These are phyloP conservation scores for Cercospora beticola DNA, from an alignment of 2,329 filamentous ascomycete species.

Conservation along the genomic window DNA sequence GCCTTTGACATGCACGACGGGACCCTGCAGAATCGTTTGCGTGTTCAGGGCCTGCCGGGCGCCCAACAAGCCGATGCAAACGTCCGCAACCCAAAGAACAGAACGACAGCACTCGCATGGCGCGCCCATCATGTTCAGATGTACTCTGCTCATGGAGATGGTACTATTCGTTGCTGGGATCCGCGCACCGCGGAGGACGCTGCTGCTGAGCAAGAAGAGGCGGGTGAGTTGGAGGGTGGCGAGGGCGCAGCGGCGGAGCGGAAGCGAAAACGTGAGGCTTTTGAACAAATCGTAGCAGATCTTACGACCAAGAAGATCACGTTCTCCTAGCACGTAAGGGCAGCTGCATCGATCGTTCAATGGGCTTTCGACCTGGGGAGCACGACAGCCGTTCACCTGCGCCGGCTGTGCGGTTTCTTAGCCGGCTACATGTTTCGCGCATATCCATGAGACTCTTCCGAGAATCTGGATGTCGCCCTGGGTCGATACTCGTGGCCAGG, in stretches of 20 bases:
- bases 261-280: slow-evolving; percentile 71
- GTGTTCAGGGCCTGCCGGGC: slow-evolving; percentile 53
- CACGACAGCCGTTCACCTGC: background rate
- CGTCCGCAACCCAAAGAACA: slow-evolving; percentile 43
- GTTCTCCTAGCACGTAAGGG: slow-evolving; percentile 26
- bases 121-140: slow-evolving; percentile 67
- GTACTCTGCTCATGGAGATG: slow-evolving; percentile 81
- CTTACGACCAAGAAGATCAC: slow-evolving; percentile 72
- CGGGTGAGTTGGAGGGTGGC: slow-evolving; percentile 43
- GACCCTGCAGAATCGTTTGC: slow-evolving; percentile 67
- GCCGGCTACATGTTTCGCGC: background rate
- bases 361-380: background rate
- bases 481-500: background rate
- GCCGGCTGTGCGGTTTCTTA: background rate
- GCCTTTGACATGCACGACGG: slow-evolving; percentile 79
- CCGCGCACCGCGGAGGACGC: slow-evolving; percentile 56
- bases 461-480: background rate
- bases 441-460: background rate
- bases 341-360: background rate
- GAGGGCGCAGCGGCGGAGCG: slow-evolving; percentile 47
- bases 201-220: slow-evolving; percentile 45
- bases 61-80: slow-evolving; percentile 13
- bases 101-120: slow-evolving; percentile 77
- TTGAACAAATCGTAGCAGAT: slow-evolving; percentile 77
- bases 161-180: slow-evolving; percentile 77